Evolutionary conservation across 2,329 filamentous ascomycete species (phyloP).

Genomic region (Purpureocillium lavendulum): DNA sequence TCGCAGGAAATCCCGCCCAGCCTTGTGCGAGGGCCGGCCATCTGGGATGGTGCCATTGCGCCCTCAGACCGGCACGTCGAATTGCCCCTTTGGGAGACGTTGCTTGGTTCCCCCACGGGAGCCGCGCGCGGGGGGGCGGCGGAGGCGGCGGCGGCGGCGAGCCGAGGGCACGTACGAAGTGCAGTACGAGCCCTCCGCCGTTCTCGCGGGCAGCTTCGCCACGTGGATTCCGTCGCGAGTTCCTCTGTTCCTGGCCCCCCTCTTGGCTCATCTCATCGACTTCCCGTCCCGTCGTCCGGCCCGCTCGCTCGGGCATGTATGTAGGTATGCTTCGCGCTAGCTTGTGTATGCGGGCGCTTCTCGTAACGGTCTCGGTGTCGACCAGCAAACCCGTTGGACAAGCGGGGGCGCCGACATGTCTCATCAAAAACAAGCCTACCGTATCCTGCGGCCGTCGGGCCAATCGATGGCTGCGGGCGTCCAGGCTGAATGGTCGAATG

Average conservation of each 20-base stretch:
- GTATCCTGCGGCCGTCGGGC: conserved; percentile 1
- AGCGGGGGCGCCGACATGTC: not conserved
- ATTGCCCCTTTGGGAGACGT: too few species aligned
- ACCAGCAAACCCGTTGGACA: not conserved
- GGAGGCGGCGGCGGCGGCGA: too few species aligned
- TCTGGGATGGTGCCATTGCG: not conserved
- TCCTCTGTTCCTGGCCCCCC: too few species aligned
- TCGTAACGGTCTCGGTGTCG: not conserved
- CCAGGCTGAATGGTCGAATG: not conserved
- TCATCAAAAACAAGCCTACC: conserved; percentile 1
- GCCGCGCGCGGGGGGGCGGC: too few species aligned
- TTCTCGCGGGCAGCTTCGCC: too few species aligned
- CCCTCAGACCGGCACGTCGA: too few species aligned
- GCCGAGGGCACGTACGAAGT: too few species aligned
- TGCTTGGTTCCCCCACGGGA: too few species aligned
- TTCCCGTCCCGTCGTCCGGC: too few species aligned
- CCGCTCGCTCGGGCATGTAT: not conserved
- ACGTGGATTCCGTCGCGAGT: too few species aligned
- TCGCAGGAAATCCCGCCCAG: not conserved
- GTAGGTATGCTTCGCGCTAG: not conserved
- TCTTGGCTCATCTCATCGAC: too few species aligned
- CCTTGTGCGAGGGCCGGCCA: not conserved
- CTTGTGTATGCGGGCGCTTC: not conserved
- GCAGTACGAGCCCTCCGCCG: too few species aligned
- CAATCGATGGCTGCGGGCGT: conserved; percentile 1